A percentile compares a stretch with the other conserved stretches of the same genome.
phyloP scores from a whole-genome alignment of 208 protist genomes.

The Leishmania martiniquensis region DNA sequence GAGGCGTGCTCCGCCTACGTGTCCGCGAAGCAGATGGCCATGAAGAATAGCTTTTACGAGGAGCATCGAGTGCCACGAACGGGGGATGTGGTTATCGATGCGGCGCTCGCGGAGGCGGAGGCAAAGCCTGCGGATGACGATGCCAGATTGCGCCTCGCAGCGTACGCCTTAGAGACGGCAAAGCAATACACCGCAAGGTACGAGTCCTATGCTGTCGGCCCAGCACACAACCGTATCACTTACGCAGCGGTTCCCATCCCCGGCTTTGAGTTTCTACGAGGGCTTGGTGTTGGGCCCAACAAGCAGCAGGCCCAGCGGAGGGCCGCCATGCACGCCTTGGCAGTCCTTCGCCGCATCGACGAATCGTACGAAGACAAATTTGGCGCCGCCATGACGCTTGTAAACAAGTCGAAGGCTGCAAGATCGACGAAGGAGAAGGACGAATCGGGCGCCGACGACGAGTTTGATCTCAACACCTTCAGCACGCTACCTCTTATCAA shows the following conservation, averaged over 20 bases:
- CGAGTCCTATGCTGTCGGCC: slow-evolving; percentile 50
- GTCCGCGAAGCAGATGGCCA: slow-evolving; percentile 35
- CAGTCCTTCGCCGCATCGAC: slow-evolving; percentile 76
- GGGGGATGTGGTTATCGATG: slow-evolving; percentile 66
- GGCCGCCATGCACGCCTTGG: slow-evolving; percentile 81
- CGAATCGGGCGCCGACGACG: slow-evolving; percentile 1
- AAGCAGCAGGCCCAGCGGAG: slow-evolving; percentile 58
- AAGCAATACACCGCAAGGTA: slow-evolving; percentile 37
- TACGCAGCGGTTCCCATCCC: slow-evolving; percentile 65
- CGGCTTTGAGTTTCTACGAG: slow-evolving; percentile 58
- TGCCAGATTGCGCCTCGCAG: slow-evolving; percentile 28
- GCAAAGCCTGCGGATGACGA: slow-evolving; percentile 4
- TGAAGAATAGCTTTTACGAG: slow-evolving; percentile 63
- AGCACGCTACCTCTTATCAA: slow-evolving; percentile 24
- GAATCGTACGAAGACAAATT: slow-evolving; percentile 54
- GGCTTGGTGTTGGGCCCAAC: slow-evolving; percentile 67
- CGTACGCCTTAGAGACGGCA: slow-evolving; percentile 44
- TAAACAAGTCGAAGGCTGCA: neutral
- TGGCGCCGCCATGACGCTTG: neutral
- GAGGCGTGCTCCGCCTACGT: slow-evolving; percentile 70
- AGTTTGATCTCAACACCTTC: slow-evolving; percentile 37
- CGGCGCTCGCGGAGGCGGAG: slow-evolving; percentile 65
- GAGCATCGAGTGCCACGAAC: slow-evolving; percentile 67
- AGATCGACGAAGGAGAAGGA: neutral
- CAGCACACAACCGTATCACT: slow-evolving; percentile 51